Percentiles rank a stretch among this genome's conserved stretches.
Evolutionary conservation across 2,329 filamentous ascomycete genomes (phyloP).

Genomic region (Cryphonectria nitschkei): DNA sequence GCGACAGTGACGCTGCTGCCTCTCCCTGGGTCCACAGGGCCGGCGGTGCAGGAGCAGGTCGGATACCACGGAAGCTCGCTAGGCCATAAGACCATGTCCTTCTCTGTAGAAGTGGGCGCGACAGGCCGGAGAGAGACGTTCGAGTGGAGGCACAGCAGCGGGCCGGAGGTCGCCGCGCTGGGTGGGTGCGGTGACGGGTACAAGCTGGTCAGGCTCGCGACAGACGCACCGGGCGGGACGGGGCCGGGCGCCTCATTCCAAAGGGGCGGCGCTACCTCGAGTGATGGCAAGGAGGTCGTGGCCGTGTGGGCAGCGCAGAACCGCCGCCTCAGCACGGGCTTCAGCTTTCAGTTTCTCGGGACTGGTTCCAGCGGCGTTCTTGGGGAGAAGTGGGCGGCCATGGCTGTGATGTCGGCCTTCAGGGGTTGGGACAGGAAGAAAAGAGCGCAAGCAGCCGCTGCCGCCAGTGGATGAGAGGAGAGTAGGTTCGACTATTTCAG

Average conservation of each 20-base stretch:
- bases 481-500: not conserved
- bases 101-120: slow-evolving; percentile 40
- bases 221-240: slow-evolving; percentile 25
- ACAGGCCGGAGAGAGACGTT: slow-evolving; percentile 39
- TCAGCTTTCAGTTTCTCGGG: slow-evolving; percentile 46
- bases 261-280: slow-evolving; percentile 28
- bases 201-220: slow-evolving; percentile 45
- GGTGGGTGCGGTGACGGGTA: slow-evolving; percentile 39
- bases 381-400: slow-evolving; percentile 47
- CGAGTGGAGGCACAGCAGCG: slow-evolving; percentile 47
- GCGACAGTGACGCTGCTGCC: slow-evolving; percentile 31
- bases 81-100: slow-evolving; percentile 28
- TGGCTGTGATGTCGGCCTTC: slow-evolving; percentile 45
- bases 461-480: not conserved
- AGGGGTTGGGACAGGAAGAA: slow-evolving; percentile 41
- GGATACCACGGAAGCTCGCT: too few relatives aligned
- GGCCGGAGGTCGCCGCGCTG: slow-evolving; percentile 40
- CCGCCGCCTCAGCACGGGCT: slow-evolving; percentile 38
- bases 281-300: slow-evolving; percentile 47
- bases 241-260: not conserved
- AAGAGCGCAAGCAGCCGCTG: not conserved
- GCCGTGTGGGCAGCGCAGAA: slow-evolving; percentile 40
- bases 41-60: not conserved
- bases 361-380: slow-evolving; percentile 42
- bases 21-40: not conserved